Evolutionary conservation across 1,284 basidiomycete genomes (phyloP).

Genomic region (Leucoagaricus sp.): DNA sequence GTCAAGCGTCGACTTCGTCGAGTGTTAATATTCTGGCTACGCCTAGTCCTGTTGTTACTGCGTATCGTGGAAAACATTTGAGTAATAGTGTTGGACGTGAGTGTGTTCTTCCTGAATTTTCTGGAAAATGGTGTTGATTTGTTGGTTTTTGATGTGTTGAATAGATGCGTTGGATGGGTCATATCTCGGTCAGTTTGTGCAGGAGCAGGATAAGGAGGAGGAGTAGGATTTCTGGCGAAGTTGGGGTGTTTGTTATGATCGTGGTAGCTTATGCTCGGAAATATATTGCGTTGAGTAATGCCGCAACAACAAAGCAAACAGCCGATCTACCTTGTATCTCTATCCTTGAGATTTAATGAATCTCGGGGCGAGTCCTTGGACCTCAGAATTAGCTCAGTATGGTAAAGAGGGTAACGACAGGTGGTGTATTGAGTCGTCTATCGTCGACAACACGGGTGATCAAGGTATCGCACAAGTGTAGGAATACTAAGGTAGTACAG

Average conservation of each 20-base stretch:
- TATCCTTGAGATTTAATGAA: too few species aligned
- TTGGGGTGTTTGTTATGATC: not conserved
- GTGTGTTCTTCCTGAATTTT: conserved; percentile 16
- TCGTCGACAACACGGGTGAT: too few species aligned
- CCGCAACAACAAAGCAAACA: too few species aligned
- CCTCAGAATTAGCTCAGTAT: too few species aligned
- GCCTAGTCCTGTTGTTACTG: conserved; percentile 44
- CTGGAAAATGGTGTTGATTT: not conserved
- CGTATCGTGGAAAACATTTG: conserved; percentile 40
- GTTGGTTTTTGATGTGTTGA: not conserved
- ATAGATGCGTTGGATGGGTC: conserved; percentile 37
- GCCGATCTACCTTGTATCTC: too few species aligned
- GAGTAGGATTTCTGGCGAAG: conserved; percentile 8
- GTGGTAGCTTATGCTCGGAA: too few species aligned
- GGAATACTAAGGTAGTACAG: too few species aligned
- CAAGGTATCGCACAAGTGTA: too few species aligned
- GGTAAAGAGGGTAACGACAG: too few species aligned
- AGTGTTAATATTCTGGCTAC: conserved; percentile 38
- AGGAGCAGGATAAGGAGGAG: conserved; percentile 15
- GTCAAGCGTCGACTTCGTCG: conserved; percentile 36
- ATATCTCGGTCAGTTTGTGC: conserved; percentile 26
- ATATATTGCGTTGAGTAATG: too few species aligned
- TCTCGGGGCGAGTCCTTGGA: too few species aligned
- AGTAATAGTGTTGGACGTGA: conserved; percentile 37
- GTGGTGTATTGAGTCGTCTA: too few species aligned